These are phyloP conservation scores for Sphaceloma murrayae DNA, from an alignment of 2,329 filamentous ascomycete species.

Conservation along the genomic window DNA sequence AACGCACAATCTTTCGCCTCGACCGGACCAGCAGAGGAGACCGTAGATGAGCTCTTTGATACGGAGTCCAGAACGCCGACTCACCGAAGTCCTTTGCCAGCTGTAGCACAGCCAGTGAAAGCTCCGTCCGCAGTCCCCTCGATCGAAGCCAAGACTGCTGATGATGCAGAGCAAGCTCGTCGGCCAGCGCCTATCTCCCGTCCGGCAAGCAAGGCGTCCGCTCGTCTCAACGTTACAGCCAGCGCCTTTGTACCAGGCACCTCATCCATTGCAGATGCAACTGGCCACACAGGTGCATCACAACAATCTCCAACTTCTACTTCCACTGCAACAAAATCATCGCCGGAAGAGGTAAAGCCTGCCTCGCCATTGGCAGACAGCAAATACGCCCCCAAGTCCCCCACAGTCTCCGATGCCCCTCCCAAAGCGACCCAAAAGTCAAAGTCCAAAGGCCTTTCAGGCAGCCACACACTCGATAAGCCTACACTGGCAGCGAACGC, in stretches of 20 bases:
- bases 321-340: background rate
- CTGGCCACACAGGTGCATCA: background rate
- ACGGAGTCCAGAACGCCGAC: conserved; percentile 6
- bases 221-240: background rate
- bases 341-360: background rate
- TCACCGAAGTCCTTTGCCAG: conserved; percentile 2
- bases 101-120: background rate
- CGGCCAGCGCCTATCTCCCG: background rate
- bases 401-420: too few relatives aligned
- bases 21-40: conserved; percentile 4
- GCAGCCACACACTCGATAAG: too few relatives aligned
- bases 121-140: background rate
- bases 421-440: too few relatives aligned
- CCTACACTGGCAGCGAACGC: too few relatives aligned
- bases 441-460: too few relatives aligned
- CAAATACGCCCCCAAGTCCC: background rate
- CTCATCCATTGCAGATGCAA: background rate
- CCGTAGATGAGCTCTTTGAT: conserved; percentile 8
- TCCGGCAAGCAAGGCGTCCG: background rate
- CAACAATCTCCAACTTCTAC: background rate
- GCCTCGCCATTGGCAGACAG: conserved; percentile 3
- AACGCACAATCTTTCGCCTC: background rate
- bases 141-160: background rate
- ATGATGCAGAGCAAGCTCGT: background rate
- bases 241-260: conserved; percentile 1